phyloP scores from a whole-genome alignment of 345 rosid genomes.

The Murraya paniculata region DNA sequence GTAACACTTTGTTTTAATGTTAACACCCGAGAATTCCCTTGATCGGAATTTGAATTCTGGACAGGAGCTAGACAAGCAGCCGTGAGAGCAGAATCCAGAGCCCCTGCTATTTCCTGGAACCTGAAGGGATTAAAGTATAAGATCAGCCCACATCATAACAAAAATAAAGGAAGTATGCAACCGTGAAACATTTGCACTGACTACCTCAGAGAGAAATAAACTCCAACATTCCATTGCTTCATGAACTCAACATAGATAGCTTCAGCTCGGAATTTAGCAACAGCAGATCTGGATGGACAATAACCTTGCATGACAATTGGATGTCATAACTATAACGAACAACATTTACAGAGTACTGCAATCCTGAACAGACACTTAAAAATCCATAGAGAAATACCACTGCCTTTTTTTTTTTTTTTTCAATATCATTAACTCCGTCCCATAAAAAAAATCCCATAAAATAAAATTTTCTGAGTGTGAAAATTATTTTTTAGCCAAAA shows the following conservation, averaged over 20 bases:
- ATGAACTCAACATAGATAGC: conserved; percentile 69
- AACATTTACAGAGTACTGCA: conserved; percentile 2
- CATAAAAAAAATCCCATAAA: not conserved
- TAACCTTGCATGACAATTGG: conserved; percentile 76
- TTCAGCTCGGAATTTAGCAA: conserved; percentile 74
- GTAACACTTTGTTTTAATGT: conserved; percentile 71
- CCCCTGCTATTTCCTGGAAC: conserved; percentile 98
- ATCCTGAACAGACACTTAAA: not conserved
- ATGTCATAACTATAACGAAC: conserved; percentile 33
- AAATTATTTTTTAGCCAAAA: conserved; percentile 1
- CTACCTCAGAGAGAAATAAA: conserved; percentile 94
- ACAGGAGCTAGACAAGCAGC: conserved; percentile 61
- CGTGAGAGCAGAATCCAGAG: conserved; percentile 73
- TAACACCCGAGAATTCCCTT: conserved; percentile 36
- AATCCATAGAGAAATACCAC: conserved; percentile 4
- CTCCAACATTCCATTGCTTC: conserved; percentile 98
- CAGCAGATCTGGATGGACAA: conserved; percentile 96
- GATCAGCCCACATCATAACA: conserved; percentile 1
- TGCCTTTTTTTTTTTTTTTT: too few species aligned
- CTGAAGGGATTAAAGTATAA: conserved; percentile 40
- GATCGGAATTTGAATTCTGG: conserved; percentile 49
- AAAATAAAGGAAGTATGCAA: not conserved
- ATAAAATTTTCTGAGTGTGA: not conserved
- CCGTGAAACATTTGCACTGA: conserved; percentile 11
- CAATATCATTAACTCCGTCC: not conserved